Evolutionary conservation across 1,284 basidiomycete genomes (phyloP).

Genomic region (Boletus mariae): DNA sequence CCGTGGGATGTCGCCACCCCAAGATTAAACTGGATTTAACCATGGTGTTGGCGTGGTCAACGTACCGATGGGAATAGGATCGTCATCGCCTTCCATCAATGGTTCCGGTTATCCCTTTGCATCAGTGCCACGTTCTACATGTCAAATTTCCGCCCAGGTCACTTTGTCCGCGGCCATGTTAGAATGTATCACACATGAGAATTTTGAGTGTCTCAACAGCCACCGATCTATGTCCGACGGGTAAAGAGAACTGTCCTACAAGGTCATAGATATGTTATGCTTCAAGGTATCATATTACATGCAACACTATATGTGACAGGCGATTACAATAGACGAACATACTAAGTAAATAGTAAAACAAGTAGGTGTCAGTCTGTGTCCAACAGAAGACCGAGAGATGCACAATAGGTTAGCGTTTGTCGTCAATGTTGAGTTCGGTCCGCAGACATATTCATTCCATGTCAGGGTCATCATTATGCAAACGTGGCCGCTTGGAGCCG

Average conservation of each 20-base stretch:
- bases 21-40: slow-evolving; percentile 48
- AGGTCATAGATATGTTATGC: slow-evolving; percentile 16
- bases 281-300: slow-evolving; percentile 39
- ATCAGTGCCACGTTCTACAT: slow-evolving; percentile 13
- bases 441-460: slow-evolving; percentile 36
- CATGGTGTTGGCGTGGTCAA: slow-evolving; percentile 23
- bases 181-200: neutral
- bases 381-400: slow-evolving; percentile 25
- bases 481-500: slow-evolving; percentile 55
- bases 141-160: slow-evolving; percentile 27
- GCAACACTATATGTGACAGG: slow-evolving; percentile 36
- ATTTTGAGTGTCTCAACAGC: slow-evolving; percentile 1
- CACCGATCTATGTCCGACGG: slow-evolving; percentile 15
- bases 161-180: slow-evolving; percentile 27
- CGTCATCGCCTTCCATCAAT: slow-evolving; percentile 24
- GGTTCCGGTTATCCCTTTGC: slow-evolving; percentile 5
- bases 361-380: slow-evolving; percentile 24
- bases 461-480: slow-evolving; percentile 50
- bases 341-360: slow-evolving; percentile 31
- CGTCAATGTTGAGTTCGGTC: slow-evolving; percentile 16
- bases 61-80: slow-evolving; percentile 29
- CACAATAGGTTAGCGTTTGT: slow-evolving; percentile 30
- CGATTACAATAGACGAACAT: slow-evolving; percentile 32
- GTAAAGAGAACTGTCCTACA: slow-evolving; percentile 3
- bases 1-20: slow-evolving; percentile 53